Evolutionary conservation across 495 filamentous ascomycete species (phyloP).

Genomic region (Penicillium goetzii): DNA sequence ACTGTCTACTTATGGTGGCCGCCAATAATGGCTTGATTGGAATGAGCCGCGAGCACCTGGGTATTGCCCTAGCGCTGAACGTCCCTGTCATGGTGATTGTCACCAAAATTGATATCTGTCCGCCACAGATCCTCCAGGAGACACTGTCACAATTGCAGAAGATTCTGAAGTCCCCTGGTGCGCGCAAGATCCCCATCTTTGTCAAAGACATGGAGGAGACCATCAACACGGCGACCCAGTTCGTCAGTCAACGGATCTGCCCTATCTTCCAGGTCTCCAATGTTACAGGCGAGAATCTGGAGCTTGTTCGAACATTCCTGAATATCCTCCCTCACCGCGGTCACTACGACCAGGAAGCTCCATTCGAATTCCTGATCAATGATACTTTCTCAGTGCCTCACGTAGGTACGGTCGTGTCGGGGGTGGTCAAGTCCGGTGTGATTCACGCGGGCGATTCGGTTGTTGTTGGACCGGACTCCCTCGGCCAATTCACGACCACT

Average conservation of each 20-base stretch:
- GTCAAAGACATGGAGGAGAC: slow-evolving; percentile 90
- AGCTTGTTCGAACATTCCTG: slow-evolving; percentile 83
- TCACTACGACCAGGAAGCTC: slow-evolving; percentile 82
- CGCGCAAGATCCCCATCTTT: slow-evolving; percentile 96
- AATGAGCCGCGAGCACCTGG: slow-evolving; percentile 97
- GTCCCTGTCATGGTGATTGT: slow-evolving; percentile 98
- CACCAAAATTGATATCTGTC: slow-evolving; percentile 99
- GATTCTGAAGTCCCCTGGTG: slow-evolving; percentile 91
- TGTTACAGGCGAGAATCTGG: slow-evolving; percentile 86
- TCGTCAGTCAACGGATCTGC: slow-evolving; percentile 92
- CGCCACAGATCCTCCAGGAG: slow-evolving; percentile 91
- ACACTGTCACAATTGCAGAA: slow-evolving; percentile 89
- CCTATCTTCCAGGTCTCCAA: slow-evolving; percentile 98
- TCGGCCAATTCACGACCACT: slow-evolving; percentile 90
- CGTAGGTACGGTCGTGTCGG: slow-evolving; percentile 93
- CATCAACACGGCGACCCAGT: slow-evolving; percentile 93
- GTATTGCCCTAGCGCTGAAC: slow-evolving; percentile 92
- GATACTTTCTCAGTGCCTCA: slow-evolving; percentile 99
- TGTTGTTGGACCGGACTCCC: slow-evolving; percentile 85
- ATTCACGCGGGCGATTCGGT: slow-evolving; percentile 91
- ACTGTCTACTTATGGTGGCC: slow-evolving; percentile 97
- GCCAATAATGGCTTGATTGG: slow-evolving; percentile 97
- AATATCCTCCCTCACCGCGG: slow-evolving; percentile 96
- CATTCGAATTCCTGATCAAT: slow-evolving; percentile 96
- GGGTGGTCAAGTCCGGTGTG: slow-evolving; percentile 82